phyloP scores from a whole-genome alignment of 805 yeast species.

The Starmerella sirachaensis region DNA sequence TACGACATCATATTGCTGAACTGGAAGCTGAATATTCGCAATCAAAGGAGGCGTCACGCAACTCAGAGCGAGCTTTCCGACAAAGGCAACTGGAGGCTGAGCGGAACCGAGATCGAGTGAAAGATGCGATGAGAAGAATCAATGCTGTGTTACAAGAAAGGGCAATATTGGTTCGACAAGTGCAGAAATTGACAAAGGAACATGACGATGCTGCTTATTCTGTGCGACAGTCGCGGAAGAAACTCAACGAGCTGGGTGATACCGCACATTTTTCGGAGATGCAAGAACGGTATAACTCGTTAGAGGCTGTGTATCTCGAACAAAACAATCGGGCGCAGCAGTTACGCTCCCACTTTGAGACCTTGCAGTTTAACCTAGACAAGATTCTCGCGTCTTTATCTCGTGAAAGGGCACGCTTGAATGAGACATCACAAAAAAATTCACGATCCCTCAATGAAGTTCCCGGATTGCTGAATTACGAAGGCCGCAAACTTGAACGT shows the following conservation, averaged over 20 bases:
- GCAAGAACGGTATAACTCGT: neutral
- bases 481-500: constrained; percentile 1
- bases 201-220: neutral
- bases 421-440: neutral
- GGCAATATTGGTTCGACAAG: neutral
- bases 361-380: no score
- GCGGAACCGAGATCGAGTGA: no score
- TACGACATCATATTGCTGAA: no score
- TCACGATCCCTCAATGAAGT: neutral
- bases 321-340: neutral
- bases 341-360: neutral
- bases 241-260: constrained; percentile 5
- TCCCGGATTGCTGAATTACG: neutral
- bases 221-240: neutral
- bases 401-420: no score
- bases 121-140: neutral
- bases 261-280: neutral
- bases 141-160: neutral
- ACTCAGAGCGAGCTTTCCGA: no score
- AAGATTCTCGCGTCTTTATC: no score
- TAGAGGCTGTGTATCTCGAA: neutral
- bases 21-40: no score
- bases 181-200: neutral
- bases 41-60: no score
- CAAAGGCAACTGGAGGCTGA: no score